Percentiles rank a stretch among this genome's conserved stretches.
These are phyloP conservation scores for Ramaria sp. DNA, from an alignment of 768 basidiomycete genomes.

Conservation along the genomic window DNA sequence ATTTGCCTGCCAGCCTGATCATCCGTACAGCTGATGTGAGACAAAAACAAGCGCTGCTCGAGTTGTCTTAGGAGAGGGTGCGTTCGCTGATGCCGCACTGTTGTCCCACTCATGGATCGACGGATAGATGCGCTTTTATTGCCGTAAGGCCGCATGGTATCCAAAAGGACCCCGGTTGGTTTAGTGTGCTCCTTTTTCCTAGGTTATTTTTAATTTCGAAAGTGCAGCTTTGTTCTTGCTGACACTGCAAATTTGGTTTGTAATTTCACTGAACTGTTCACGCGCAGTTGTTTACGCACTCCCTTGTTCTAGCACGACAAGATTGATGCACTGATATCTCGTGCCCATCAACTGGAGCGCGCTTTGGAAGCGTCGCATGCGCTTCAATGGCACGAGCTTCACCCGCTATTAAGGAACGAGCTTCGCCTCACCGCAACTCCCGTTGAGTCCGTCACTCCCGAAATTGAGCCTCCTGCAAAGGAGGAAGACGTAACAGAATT, in stretches of 20 bases:
- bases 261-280: no score
- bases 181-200: no score
- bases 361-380: conserved; percentile 45
- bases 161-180: conserved; percentile 5
- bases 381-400: conserved; percentile 33
- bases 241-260: no score
- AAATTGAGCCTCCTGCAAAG: conserved; percentile 22
- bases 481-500: conserved; percentile 30
- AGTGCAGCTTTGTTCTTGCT: no score
- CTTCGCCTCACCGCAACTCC: conserved; percentile 59
- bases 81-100: neutral
- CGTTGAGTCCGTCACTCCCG: conserved; percentile 24
- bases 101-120: neutral
- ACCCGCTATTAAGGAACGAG: conserved; percentile 51
- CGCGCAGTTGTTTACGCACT: no score
- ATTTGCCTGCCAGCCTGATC: no score
- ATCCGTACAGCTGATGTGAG: conserved; percentile 8
- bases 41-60: conserved; percentile 51
- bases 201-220: no score
- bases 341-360: conserved; percentile 61
- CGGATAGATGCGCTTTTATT: conserved; percentile 2
- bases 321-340: conserved; percentile 45
- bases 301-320: conserved; percentile 53
- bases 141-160: neutral
- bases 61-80: conserved; percentile 42